A percentile compares a stretch with the other conserved stretches of the same genome.
Conservation (phyloP, 2,329 filamentous ascomycete species). For the Neoscytalidium dimidiatum region DNA sequence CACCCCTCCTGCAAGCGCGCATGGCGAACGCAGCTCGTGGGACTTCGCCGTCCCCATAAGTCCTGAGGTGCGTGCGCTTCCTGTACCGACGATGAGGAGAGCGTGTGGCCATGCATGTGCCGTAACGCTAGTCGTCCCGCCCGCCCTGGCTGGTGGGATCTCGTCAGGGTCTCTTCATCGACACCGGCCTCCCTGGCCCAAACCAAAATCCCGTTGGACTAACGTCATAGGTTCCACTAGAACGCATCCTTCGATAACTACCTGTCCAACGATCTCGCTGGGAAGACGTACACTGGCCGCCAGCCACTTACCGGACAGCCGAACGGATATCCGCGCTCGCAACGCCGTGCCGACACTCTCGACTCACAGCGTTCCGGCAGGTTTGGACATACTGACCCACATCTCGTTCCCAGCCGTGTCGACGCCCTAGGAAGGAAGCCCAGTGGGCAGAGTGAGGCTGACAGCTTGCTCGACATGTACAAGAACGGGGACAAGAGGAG, state of each 20-base stretch:
- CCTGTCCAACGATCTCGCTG: conserved; percentile 37
- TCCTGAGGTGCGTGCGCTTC: conserved; percentile 33
- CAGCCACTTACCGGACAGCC: conserved; percentile 36
- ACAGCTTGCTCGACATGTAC: conserved; percentile 51
- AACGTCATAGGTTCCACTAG: conserved; percentile 25
- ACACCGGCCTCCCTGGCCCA: conserved; percentile 16
- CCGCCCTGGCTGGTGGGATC: conserved; percentile 21
- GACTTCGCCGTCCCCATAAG: conserved; percentile 42
- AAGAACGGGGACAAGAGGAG: conserved; percentile 25
- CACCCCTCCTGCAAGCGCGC: conserved; percentile 42
- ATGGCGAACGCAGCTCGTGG: conserved; percentile 40
- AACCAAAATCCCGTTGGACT: conserved; percentile 27
- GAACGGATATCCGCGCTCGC: conserved; percentile 34
- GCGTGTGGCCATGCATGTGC: background rate
- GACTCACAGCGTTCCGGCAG: conserved; percentile 29
- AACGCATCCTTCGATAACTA: conserved; percentile 32
- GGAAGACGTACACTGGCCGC: conserved; percentile 28
- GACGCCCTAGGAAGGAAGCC: conserved; percentile 28
- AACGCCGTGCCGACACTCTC: conserved; percentile 31
- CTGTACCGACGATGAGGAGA: background rate
- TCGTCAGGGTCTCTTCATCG: conserved; percentile 23
- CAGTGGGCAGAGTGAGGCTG: conserved; percentile 49
- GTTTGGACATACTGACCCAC: conserved; percentile 28
- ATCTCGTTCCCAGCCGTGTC: conserved; percentile 38
- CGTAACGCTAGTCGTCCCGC: conserved; percentile 25